Evolutionary conservation across 2,329 filamentous ascomycete species (phyloP).

Genomic region (Dryadomyces quercus-mongolicae): DNA sequence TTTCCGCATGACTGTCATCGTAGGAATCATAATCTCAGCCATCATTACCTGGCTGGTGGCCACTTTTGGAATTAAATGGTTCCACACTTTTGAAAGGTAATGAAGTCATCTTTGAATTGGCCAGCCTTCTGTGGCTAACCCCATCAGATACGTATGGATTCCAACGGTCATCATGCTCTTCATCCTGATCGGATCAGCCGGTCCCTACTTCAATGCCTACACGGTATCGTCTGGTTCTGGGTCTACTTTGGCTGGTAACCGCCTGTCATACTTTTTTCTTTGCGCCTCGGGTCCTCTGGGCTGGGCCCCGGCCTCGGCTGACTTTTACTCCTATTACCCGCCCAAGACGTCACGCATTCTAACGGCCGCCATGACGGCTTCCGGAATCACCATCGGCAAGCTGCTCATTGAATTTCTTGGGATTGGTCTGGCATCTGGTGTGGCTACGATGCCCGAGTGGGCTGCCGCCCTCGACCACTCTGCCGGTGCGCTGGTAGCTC

Average conservation of each 20-base stretch:
- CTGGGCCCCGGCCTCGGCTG: conserved; percentile 48
- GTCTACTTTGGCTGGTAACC: conserved; percentile 39
- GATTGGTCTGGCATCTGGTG: conserved; percentile 48
- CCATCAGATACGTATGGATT: conserved; percentile 46
- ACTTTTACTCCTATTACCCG: conserved; percentile 49
- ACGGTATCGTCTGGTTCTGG: conserved; percentile 36
- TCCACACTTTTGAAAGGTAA: conserved; percentile 56
- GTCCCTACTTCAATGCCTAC: conserved; percentile 43
- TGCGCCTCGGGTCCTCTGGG: conserved; percentile 53
- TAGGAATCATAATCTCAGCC: conserved; percentile 54
- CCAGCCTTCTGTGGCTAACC: background rate
- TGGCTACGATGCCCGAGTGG: conserved; percentile 41
- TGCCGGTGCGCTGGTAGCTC: conserved; percentile 52
- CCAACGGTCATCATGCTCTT: conserved; percentile 49
- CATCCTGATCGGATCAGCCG: conserved; percentile 49
- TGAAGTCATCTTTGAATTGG: background rate
- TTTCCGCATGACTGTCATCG: conserved; percentile 45
- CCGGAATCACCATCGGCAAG: conserved; percentile 45
- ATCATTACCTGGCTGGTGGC: conserved; percentile 51
- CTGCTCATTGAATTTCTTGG: conserved; percentile 49
- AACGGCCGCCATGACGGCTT: conserved; percentile 43
- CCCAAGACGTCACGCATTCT: conserved; percentile 16
- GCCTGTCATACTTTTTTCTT: conserved; percentile 58
- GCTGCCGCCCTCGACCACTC: conserved; percentile 42
- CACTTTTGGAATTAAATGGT: conserved; percentile 54